Evolutionary conservation across 352 stramenopile species (phyloP), one percentile per base, ranked within the genome.

Genomic region (Globisporangium nodosum): DNA sequence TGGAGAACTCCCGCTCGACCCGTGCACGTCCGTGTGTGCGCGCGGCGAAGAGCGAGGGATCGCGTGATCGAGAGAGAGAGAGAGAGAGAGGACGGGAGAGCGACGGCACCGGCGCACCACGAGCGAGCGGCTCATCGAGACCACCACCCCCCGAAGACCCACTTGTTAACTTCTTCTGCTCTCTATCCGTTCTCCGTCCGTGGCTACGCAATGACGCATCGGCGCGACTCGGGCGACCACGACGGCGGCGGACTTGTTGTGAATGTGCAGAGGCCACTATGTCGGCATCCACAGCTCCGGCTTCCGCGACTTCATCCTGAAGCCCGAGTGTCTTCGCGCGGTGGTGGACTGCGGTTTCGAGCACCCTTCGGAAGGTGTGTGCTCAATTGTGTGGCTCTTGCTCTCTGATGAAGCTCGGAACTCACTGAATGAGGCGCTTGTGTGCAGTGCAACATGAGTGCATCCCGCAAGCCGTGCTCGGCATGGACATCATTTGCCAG

Each of bases 401-500:
- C 20, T 1, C 39, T n/a, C 15, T 35, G 5, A 11, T 35, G 24
- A 7, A 46, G 45, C 40, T 49, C 6, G 49, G 40, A 35, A 33
- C 63, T 78, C 21, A 74, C 48, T 37, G 58, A 40, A 31, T 13
- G 48, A 46, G 27, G 45, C 24, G 60, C 27, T 46, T 55, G 18
- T 33, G 37, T 64, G 13, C 68, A 97, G 95, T 98, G 54, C 95
- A 98, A 76, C 97, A 99, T 72, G 97, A 99, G 79, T 99, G 96
- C 65, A 99, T 99, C 71, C 97, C 97, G 27, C 97, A 99, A 74
- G 97, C 97, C 42, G 94, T 99, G 53, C 86, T 99, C n/a, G 97
- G 97, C 50, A 98, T 98, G 86, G 98, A 99, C 75, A 98, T 99
- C 64, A 97, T 99, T 78, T 99, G 97, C 80, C 98, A 99, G 76